Conservation (phyloP, 1,284 basidiomycete genomes). For the Naganishia liquefaciens region DNA sequence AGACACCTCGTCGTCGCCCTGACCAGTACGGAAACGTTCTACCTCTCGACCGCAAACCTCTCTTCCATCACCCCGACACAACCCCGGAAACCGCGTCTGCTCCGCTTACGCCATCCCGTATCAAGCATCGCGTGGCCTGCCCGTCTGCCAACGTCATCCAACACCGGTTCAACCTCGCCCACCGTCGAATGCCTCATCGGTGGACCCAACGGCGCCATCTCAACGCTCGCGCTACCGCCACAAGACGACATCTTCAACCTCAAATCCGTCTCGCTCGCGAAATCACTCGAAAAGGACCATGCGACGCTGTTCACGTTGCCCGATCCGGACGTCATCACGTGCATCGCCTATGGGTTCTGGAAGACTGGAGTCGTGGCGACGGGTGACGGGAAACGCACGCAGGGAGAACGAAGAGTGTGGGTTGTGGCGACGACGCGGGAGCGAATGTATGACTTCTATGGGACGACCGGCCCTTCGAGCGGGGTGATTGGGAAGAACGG, state of each 20-base stretch:
- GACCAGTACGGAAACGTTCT: constrained; percentile 88
- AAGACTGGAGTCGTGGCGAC: constrained; percentile 18
- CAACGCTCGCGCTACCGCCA: constrained; percentile 71
- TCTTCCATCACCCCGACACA: background rate
- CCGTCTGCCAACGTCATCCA: constrained; percentile 53
- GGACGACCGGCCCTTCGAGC: constrained; percentile 55
- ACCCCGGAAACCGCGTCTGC: constrained; percentile 11
- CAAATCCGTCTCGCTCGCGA: constrained; percentile 55
- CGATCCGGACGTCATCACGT: constrained; percentile 75
- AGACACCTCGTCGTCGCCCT: constrained; percentile 85
- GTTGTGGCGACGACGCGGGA: constrained; percentile 84
- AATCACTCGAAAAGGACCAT: constrained; percentile 61
- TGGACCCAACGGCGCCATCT: constrained; percentile 75
- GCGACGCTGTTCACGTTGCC: constrained; percentile 76
- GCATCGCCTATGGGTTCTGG: constrained; percentile 73
- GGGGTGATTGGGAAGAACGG: constrained; percentile 70
- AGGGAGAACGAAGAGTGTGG: constrained; percentile 42
- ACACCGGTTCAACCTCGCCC: constrained; percentile 69
- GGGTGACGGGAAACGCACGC: constrained; percentile 10
- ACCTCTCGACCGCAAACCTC: constrained; percentile 61
- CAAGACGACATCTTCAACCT: constrained; percentile 70
- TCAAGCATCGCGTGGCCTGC: constrained; percentile 93
- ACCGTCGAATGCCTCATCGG: constrained; percentile 86
- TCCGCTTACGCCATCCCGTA: constrained; percentile 66
- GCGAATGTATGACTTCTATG: constrained; percentile 88